Evolutionary conservation across 495 filamentous ascomycete species (phyloP).

Genomic region (Barbatosphaeria neglecta): DNA sequence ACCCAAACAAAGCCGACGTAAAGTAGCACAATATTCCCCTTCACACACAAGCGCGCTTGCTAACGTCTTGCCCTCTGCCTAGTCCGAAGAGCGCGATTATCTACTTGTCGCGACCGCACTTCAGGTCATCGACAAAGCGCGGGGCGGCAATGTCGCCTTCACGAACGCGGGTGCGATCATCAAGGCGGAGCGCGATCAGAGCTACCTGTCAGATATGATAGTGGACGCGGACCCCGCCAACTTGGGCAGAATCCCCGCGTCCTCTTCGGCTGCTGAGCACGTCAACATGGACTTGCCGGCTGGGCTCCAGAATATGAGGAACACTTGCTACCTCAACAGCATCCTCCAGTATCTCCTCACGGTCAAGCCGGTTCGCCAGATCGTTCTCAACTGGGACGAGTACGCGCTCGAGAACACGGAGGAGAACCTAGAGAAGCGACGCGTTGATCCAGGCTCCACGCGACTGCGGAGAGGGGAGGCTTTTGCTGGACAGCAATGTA

Average conservation of each 20-base stretch:
- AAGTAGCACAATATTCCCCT: neutral
- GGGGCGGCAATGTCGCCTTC: neutral
- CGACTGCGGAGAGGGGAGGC: constrained; percentile 26
- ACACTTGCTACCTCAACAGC: constrained; percentile 97
- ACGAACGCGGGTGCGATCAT: neutral
- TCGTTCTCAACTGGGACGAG: constrained; percentile 63
- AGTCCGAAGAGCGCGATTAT: neutral
- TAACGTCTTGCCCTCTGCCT: neutral
- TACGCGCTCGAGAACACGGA: constrained; percentile 51
- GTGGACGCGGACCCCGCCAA: too few relatives aligned
- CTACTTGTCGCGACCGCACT: neutral
- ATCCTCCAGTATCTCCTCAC: constrained; percentile 92
- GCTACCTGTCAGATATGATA: too few relatives aligned
- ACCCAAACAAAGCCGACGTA: neutral
- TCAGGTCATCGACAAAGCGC: neutral
- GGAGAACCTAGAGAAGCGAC: constrained; percentile 45
- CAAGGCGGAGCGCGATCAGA: neutral
- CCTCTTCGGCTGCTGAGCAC: neutral
- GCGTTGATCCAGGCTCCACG: constrained; percentile 42
- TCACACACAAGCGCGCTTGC: neutral
- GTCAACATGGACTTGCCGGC: constrained; percentile 48
- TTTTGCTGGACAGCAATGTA: constrained; percentile 19
- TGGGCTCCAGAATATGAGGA: constrained; percentile 84
- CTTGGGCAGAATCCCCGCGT: too few relatives aligned
- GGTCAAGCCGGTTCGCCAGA: constrained; percentile 66